A percentile compares a stretch with the other conserved stretches of the same genome.
These are phyloP conservation scores for Bipolaris oryzae DNA, from an alignment of 2,329 filamentous ascomycete species.

Conservation along the genomic window DNA sequence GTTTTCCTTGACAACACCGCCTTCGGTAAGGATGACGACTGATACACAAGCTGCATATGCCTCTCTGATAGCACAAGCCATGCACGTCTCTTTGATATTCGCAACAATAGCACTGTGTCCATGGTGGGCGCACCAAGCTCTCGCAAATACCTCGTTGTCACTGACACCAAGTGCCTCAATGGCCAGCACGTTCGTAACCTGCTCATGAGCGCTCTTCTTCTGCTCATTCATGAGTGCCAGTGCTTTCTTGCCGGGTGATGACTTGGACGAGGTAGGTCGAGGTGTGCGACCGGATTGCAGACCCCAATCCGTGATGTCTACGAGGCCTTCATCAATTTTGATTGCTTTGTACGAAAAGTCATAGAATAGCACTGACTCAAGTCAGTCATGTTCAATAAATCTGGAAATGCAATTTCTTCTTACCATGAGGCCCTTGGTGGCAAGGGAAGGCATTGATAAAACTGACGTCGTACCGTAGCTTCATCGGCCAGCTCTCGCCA, in stretches of 20 bases:
- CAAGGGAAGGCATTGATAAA: conserved; percentile 52
- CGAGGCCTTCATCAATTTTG: conserved; percentile 66
- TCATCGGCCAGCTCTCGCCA: conserved; percentile 49
- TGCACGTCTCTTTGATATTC: conserved; percentile 71
- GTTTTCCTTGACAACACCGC: conserved; percentile 53
- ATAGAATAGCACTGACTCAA: conserved; percentile 65
- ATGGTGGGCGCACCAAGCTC: conserved; percentile 80
- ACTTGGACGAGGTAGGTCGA: conserved; percentile 39
- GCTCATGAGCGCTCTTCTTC: conserved; percentile 38
- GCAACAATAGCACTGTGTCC: conserved; percentile 73
- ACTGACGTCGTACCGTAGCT: conserved; percentile 49
- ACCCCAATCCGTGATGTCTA: conserved; percentile 71
- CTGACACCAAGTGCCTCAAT: conserved; percentile 74
- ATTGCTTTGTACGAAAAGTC: conserved; percentile 69
- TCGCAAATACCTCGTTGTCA: conserved; percentile 77
- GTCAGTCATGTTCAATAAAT: conserved; percentile 15
- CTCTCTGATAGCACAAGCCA: conserved; percentile 75
- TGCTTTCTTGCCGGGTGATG: conserved; percentile 41
- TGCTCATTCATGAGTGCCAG: conserved; percentile 30
- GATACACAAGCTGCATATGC: conserved; percentile 75
- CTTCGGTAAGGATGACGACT: conserved; percentile 68
- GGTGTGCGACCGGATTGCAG: conserved; percentile 40
- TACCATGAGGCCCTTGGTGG: conserved; percentile 51
- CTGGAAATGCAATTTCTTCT: not conserved
- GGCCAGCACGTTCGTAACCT: conserved; percentile 69